These are phyloP conservation scores for Malus hybrid DNA, from an alignment of 331 rosid species.

Conservation along the genomic window DNA sequence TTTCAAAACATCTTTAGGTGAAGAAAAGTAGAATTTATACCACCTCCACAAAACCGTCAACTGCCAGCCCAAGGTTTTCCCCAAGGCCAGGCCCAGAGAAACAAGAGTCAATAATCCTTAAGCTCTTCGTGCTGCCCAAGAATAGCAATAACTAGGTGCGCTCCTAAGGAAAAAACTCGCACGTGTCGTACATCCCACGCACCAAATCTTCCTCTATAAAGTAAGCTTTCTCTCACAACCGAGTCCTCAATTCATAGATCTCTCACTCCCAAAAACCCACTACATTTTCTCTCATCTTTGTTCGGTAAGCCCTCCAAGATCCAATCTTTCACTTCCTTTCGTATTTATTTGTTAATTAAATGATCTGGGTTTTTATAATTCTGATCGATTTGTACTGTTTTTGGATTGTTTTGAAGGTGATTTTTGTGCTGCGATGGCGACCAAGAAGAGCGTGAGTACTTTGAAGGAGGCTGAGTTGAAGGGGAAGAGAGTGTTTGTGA, in stretches of 20 bases:
- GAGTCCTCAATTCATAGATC: background rate
- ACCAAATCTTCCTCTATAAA: background rate
- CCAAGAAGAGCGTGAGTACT: conserved; percentile 83
- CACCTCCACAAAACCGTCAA: background rate
- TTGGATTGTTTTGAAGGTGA: background rate
- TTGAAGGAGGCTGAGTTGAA: conserved; percentile 77
- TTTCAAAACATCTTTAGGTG: background rate
- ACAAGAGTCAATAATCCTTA: background rate
- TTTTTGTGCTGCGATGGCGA: conserved; percentile 48
- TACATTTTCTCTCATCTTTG: background rate
- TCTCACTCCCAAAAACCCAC: background rate
- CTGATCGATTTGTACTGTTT: conserved; percentile 9
- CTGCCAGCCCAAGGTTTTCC: background rate
- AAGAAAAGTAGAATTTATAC: background rate
- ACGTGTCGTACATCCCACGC: background rate
- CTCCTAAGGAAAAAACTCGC: background rate
- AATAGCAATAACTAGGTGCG: background rate
- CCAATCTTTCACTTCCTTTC: background rate
- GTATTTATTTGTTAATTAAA: background rate
- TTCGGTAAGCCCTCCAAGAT: conserved; percentile 12
- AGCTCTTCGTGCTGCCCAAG: background rate
- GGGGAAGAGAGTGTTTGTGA: conserved; percentile 78
- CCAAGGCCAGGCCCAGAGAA: background rate
- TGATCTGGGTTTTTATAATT: background rate
- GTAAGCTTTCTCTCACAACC: background rate